Conservation (phyloP, 2,329 filamentous ascomycete genomes). For the Aspergillus fijiensis region DNA sequence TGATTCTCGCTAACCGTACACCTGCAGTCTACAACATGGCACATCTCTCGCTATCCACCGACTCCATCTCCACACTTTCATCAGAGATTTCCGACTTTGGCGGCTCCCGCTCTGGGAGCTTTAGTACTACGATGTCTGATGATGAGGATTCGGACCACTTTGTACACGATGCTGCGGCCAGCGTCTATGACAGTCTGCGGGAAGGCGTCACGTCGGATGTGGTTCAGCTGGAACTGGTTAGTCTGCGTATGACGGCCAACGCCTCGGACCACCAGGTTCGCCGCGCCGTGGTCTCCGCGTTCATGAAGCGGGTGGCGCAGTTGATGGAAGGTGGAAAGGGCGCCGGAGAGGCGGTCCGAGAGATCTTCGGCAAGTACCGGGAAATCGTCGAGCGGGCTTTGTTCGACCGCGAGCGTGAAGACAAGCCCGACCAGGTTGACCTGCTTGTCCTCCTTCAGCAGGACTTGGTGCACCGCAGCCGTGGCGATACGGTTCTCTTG, state of each 20-base stretch:
- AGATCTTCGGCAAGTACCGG: constrained; percentile 64
- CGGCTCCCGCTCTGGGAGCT: constrained; percentile 66
- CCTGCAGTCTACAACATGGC: constrained; percentile 52
- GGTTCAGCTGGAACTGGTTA: constrained; percentile 90
- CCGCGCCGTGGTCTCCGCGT: constrained; percentile 78
- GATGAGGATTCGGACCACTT: constrained; percentile 65
- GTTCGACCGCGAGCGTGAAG: constrained; percentile 54
- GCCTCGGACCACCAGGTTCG: constrained; percentile 88
- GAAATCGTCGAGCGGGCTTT: constrained; percentile 60
- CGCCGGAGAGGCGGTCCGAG: constrained; percentile 63
- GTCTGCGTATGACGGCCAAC: constrained; percentile 85
- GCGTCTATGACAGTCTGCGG: constrained; percentile 81
- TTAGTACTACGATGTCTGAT: constrained; percentile 70
- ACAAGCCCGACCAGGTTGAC: constrained; percentile 73
- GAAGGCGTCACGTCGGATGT: constrained; percentile 72
- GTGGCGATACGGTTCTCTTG: constrained; percentile 68
- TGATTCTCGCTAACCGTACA: constrained; percentile 12
- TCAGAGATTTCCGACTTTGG: constrained; percentile 52
- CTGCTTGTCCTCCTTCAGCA: constrained; percentile 79
- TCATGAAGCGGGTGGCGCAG: constrained; percentile 77
- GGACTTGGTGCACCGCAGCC: constrained; percentile 67
- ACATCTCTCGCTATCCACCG: constrained; percentile 46
- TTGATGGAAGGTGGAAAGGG: constrained; percentile 61
- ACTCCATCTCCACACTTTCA: constrained; percentile 64
- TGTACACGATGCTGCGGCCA: constrained; percentile 81